Evolutionary conservation across 805 yeast genomes (phyloP).

Genomic region (Yamadazyma kitorensis): DNA sequence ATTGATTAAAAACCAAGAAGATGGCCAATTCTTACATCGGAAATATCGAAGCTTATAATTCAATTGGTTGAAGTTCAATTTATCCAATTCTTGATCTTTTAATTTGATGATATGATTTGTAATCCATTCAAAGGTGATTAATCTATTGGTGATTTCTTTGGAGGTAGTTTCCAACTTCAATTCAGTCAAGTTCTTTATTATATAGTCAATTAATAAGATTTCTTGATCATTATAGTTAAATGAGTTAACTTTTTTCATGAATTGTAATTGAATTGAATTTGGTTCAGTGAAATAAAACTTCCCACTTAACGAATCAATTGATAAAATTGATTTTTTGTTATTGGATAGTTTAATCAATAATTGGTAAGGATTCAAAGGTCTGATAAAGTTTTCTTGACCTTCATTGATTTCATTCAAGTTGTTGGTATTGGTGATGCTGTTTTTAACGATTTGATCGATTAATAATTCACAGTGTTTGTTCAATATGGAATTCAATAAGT

Average conservation of each 20-base stretch:
- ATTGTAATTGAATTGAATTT: slow-evolving; percentile 30
- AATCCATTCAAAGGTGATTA: slow-evolving; percentile 69
- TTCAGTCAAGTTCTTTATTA: slow-evolving; percentile 37
- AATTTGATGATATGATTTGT: slow-evolving; percentile 53
- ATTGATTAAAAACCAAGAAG: slow-evolving; percentile 51
- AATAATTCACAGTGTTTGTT: slow-evolving; percentile 38
- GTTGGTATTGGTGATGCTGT: neutral
- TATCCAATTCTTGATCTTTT: slow-evolving; percentile 44
- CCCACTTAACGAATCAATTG: slow-evolving; percentile 41
- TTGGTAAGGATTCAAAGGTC: slow-evolving; percentile 30
- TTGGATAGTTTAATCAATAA: slow-evolving; percentile 31
- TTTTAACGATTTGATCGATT: slow-evolving; percentile 17
- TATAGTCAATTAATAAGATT: slow-evolving; percentile 26
- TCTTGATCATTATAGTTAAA: slow-evolving; percentile 24
- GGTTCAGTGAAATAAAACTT: slow-evolving; percentile 40
- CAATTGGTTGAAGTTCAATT: slow-evolving; percentile 23
- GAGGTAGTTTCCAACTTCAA: slow-evolving; percentile 49
- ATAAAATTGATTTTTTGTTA: slow-evolving; percentile 29
- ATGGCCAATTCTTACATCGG: slow-evolving; percentile 53
- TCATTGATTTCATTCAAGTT: neutral
- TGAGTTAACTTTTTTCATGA: slow-evolving; percentile 30
- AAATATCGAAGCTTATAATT: slow-evolving; percentile 33
- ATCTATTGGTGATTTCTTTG: slow-evolving; percentile 51
- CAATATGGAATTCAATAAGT: slow-evolving; percentile 31
- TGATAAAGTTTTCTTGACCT: slow-evolving; percentile 8